Evolutionary conservation across 2,329 filamentous ascomycete genomes (phyloP).

Genomic region (Claviceps paspali): DNA sequence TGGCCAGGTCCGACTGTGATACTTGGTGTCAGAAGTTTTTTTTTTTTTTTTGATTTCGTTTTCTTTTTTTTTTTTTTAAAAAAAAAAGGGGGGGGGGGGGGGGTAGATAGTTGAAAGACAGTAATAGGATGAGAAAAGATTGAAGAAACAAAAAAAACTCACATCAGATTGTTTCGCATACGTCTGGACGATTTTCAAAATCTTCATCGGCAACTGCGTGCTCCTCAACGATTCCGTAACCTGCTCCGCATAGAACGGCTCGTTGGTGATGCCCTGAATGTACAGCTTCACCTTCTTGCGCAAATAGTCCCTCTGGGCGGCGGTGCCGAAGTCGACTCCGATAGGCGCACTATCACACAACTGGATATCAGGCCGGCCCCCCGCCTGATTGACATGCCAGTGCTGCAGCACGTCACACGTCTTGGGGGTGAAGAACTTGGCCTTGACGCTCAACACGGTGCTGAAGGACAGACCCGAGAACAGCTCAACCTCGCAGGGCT

Average conservation of each 20-base stretch:
- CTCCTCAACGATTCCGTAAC: slow-evolving; percentile 31
- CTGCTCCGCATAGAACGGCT: slow-evolving; percentile 33
- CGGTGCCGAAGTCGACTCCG: slow-evolving; percentile 29
- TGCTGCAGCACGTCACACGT: slow-evolving; percentile 33
- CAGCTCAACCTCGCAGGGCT: slow-evolving; percentile 29
- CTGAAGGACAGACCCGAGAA: slow-evolving; percentile 30
- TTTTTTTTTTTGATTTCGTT: not conserved
- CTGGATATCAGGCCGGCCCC: slow-evolving; percentile 25
- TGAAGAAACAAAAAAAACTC: slow-evolving; percentile 10
- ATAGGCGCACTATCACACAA: slow-evolving; percentile 31
- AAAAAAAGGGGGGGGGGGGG: not conserved
- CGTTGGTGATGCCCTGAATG: slow-evolving; percentile 30
- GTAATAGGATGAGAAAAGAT: no score
- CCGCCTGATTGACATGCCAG: slow-evolving; percentile 28
- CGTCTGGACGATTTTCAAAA: slow-evolving; percentile 31
- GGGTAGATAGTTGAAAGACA: no score
- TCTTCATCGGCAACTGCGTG: slow-evolving; percentile 28
- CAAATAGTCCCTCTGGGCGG: slow-evolving; percentile 28
- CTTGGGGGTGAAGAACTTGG: slow-evolving; percentile 36
- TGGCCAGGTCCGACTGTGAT: slow-evolving; percentile 31
- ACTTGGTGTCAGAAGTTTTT: not conserved
- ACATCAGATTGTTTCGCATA: slow-evolving; percentile 32
- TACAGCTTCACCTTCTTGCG: slow-evolving; percentile 32
- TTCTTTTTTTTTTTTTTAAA: not conserved
- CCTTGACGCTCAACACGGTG: slow-evolving; percentile 29